Evolutionary conservation across 2,329 filamentous ascomycete genomes (phyloP), one percentile per base, ranked within the genome.

Genomic region (Pyricularia sp.): DNA sequence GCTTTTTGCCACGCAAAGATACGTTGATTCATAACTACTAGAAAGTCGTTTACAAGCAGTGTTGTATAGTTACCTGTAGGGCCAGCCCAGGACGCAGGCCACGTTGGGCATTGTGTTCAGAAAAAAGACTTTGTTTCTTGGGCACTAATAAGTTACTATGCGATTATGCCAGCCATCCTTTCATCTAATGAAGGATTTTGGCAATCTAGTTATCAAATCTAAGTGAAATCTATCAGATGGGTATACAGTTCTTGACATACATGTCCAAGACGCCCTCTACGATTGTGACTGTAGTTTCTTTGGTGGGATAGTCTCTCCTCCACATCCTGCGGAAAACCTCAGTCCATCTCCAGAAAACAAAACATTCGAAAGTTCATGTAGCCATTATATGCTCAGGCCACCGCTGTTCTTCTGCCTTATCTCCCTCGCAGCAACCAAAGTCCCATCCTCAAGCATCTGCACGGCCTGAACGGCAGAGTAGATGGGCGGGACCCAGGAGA

Each of bases 341-440:
- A 40, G 33, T 16, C 33, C 4, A 40, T 40, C 33, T 40, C 33
- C 12, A 40, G 33, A 40, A 40, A 40, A 40, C 3, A 16, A 24
- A 24, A 57, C n/a, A 12, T 26, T 12, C 40, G n/a, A 28, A 28
- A 28, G 24, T 28, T 8, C 24, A 26, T 31, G n/a, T 4, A 26
- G 16, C 40, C 26, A 13, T 16, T 64, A 83, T 6, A 82, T 74
- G 0, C 78, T 77, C 65, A 84, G 85, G 0, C 90, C 91, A 2
- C 85, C 91, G 19, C 88, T 91, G 70, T 88, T 87, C 33, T 76
- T 71, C 78, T 94, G 90, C 68, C 92, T 84, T n/a, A 91, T 89
- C 76, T 96, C 92, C 0, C 89, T 86, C 0, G 87, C 90, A 0
- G 91, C 91, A 73, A 93, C 90, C 73, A 96, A 96, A 0, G 77